These are phyloP conservation scores for Aspergillus fructus DNA, from an alignment of 2,329 filamentous ascomycete species.

Conservation along the genomic window DNA sequence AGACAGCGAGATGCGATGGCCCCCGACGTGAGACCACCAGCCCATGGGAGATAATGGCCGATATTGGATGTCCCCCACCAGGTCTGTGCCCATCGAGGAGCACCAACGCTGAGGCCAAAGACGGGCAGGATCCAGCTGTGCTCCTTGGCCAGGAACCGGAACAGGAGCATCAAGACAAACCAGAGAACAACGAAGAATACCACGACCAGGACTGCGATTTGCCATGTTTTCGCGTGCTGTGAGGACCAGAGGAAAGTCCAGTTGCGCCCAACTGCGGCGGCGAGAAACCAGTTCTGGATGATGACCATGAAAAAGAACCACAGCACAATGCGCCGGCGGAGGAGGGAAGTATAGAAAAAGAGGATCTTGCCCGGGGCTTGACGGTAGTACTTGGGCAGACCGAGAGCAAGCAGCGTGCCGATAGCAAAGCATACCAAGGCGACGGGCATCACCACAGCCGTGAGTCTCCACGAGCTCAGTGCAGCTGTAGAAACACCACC, in stretches of 20 bases:
- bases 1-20: constrained; percentile 58
- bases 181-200: constrained; percentile 57
- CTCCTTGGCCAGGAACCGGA: constrained; percentile 58
- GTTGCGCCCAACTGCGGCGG: constrained; percentile 65
- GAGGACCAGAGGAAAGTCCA: constrained; percentile 65
- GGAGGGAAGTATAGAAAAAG: constrained; percentile 63
- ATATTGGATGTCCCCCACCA: constrained; percentile 64
- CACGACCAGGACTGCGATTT: constrained; percentile 53
- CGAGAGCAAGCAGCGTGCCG: constrained; percentile 56
- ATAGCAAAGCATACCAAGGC: constrained; percentile 58
- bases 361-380: constrained; percentile 64
- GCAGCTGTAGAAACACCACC: no score
- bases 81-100: constrained; percentile 67
- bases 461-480: constrained; percentile 40
- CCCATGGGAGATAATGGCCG: constrained; percentile 64
- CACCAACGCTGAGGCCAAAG: constrained; percentile 64
- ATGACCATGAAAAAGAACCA: constrained; percentile 67
- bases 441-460: constrained; percentile 59
- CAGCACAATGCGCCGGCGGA: constrained; percentile 63
- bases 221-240: constrained; percentile 56
- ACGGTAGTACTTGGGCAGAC: constrained; percentile 66
- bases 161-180: constrained; percentile 46
- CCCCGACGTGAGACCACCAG: constrained; percentile 53
- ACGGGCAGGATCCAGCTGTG: constrained; percentile 68
- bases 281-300: constrained; percentile 67